Base-by-base conservation (phyloP, 768 basidiomycete species). In the Myochromella boudieri region DNA sequence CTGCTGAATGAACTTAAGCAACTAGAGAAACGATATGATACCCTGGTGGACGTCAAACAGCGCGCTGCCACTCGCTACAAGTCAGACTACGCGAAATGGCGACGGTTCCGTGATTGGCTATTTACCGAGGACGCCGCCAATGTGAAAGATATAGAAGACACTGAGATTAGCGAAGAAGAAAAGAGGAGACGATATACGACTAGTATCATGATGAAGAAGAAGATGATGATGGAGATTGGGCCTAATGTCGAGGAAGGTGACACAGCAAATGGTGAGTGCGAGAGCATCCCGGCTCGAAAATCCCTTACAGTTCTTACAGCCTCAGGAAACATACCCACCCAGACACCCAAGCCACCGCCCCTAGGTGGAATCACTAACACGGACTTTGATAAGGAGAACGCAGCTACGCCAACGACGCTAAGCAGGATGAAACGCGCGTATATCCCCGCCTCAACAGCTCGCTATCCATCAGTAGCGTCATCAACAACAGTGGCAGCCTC, bases 61-160 rank as follows among this genome's bases (percentile, higher is more conserved):
- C 70, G 75, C 1, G 74, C 74, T 10, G 70, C 70, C 9, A 66
- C 61, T 17, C 73, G 71, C 15, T 80, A 80, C 60, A 71, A 75
- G 49, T 48, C 51, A 15, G 78, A 85, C 58, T 81, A 74, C 62
- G 73, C 73, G 59, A 76, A 70, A 47, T 85, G 80, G 79, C 63
- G 63, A 33, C 57, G 55, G 12, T 69, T 78, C 54, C 73, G 72
- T 41, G 51, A 60, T 22, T 80, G 72, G 74, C 53, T 78, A 4
- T 68, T 68, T 37, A 56, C 52, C 25, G 66, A 75, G 29, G 55
- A 68, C 11, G 60, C 57, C 14, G 49, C 60, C n/a, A 60, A 65
- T 26, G 56, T 56, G 3, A 57, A 66, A 9, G 53, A 62, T 29
- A 42, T 52, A 12, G 60, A 60, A n/a, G 62, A 55, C 33, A 46